Conservation (phyloP, 768 basidiomycete species). For the Xerocomus spinulosus region DNA sequence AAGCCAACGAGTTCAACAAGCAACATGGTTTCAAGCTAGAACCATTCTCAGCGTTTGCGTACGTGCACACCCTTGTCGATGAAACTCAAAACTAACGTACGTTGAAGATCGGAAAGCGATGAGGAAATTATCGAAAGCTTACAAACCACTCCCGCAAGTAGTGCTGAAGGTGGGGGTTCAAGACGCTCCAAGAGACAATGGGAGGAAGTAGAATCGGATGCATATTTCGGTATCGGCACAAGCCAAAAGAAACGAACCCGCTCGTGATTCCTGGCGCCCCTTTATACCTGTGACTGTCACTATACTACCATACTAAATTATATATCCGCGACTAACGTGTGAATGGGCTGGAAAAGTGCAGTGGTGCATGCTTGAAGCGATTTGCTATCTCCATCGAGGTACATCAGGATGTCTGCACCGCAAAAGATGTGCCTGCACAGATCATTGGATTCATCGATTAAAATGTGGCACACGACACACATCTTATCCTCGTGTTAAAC, state of each 20-base stretch:
- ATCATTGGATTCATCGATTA: conserved; percentile 5
- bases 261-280: conserved; percentile 2
- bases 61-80: conserved; percentile 4
- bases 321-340: not conserved
- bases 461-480: not conserved
- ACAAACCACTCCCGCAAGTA: conserved; percentile 22
- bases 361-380: too few species aligned
- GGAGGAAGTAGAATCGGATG: conserved; percentile 4
- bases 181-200: conserved; percentile 3
- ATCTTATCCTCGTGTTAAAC: conserved; percentile 79
- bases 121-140: conserved; percentile 24
- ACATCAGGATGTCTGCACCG: not conserved
- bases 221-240: not conserved
- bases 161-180: conserved; percentile 9
- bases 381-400: not conserved
- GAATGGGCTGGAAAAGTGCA: not conserved
- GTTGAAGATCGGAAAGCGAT: conserved; percentile 21
- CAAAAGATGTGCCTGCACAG: not conserved
- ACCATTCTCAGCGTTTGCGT: conserved; percentile 24
- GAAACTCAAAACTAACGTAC: not conserved
- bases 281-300: not conserved
- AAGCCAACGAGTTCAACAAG: conserved; percentile 11
- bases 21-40: conserved; percentile 8
- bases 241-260: conserved; percentile 12
- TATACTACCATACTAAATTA: not conserved